Conservation (phyloP, 2,329 filamentous ascomycete genomes). For the Talaromyces verruculosus region DNA sequence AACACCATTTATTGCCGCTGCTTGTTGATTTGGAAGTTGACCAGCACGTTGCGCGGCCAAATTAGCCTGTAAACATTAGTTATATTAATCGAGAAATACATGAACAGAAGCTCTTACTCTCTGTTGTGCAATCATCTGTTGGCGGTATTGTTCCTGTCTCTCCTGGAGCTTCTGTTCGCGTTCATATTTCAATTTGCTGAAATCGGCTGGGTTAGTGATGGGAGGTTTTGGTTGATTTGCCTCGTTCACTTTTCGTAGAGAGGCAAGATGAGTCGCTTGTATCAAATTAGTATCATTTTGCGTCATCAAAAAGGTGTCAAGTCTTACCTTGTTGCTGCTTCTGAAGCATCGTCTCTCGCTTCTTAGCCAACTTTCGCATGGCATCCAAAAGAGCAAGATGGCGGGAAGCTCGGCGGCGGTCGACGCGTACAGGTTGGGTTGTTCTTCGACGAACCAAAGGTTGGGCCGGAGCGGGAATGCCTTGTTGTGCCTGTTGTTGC, state of each 20-base stretch:
- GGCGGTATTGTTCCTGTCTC: constrained; percentile 59
- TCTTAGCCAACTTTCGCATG: constrained; percentile 94
- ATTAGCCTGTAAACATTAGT: constrained; percentile 34
- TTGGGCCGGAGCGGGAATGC: constrained; percentile 54
- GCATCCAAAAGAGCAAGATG: constrained; percentile 87
- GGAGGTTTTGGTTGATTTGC: constrained; percentile 58
- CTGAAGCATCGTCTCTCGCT: constrained; percentile 78
- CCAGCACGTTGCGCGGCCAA: constrained; percentile 46
- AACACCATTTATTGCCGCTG: constrained; percentile 33
- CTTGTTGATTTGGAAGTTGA: constrained; percentile 44
- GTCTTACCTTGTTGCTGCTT: constrained; percentile 76
- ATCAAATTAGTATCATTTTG: constrained; percentile 24
- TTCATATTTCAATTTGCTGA: constrained; percentile 85
- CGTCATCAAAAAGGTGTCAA: constrained; percentile 1
- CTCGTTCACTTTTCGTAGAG: constrained; percentile 79
- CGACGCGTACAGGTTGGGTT: constrained; percentile 74
- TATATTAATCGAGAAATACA: background rate
- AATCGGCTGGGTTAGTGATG: constrained; percentile 79
- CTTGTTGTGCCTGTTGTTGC: constrained; percentile 33
- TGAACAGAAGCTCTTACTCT: constrained; percentile 40
- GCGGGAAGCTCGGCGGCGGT: constrained; percentile 80
- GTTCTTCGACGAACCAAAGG: constrained; percentile 66
- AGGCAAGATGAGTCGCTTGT: constrained; percentile 66
- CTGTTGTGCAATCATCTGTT: constrained; percentile 61
- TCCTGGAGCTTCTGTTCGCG: constrained; percentile 69